Base-by-base conservation (phyloP, 169 alveolate genomes). In the Miamiensis avidus region DNA sequence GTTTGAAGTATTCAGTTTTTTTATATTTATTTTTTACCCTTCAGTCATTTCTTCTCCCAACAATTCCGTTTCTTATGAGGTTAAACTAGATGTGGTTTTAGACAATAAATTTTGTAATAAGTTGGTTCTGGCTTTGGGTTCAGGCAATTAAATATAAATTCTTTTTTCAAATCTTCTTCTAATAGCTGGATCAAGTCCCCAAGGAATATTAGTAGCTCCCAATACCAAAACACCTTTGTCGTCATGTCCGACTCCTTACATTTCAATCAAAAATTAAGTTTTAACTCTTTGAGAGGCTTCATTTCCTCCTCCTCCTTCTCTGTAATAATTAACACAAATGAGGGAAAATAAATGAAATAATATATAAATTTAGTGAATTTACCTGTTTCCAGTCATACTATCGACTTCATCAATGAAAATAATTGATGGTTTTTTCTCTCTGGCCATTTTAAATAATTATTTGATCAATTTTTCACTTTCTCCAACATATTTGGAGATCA, bases 331-430 rank as follows among this genome's bases (percentile, higher is more conserved):
- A 84, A 6, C 90, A 91, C 25, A 93, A 81, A 82, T 90, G 90
- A 1, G 94, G 87, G 0, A 92, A 88, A 20, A 87, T 77, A 25
- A 90, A 81, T 25, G 89, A 78, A 89, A 93, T 90, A 88, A 90
- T 85, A 6, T 91, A 89, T 34, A 31, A 34, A 78, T 25, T 25
- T 16, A 34, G 92, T 90, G 0, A 93, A 94, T 74, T 91, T 91
- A n/a, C 89, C 97, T 82, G 76, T 97, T 92, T 34, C 99, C 98
- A 88, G 99, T 98, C 89, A 99, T 90, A 29, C 99, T 98, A 96
- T 99, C 99, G 33, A 98, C 97, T 96, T 99, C 99, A 90, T 99
- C 99, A 75, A 99, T 97, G 91, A 99, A 99, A 30, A 99, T 99
- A 74, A 99, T 98, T 34, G 99, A 93, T 1, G 99, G 99, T 75